Evolutionary conservation across 1,284 basidiomycete species (phyloP), one percentile per base, ranked within the genome.

Genomic region (Microbotryum intermedium): DNA sequence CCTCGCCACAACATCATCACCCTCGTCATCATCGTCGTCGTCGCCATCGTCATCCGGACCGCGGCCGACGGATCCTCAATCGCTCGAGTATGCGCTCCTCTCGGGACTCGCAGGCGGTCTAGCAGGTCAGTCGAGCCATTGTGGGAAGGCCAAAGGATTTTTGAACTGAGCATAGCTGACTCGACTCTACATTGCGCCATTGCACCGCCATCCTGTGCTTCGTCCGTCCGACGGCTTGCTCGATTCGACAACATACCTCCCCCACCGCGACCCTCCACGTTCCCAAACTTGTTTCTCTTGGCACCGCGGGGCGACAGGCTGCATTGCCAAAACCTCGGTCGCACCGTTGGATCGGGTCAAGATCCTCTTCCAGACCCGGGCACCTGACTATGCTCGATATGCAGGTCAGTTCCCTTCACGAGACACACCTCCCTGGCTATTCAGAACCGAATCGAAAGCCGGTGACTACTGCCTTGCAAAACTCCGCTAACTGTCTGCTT

Each of bases 311-410:
- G 10, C 28, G 1, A 7, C 56, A 68, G 66, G 69, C 44, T 69
- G 69, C 58, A 55, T 71, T 34, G 70, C 67, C 47, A 99, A 98
- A 77, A 94, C 95, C 9, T 87, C 88, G 23, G 92, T 99, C 58
- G 95, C 95, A 25, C 95, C 95, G 1, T 81, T 99, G 29, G 95
- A 99, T 74, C 82, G 95, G 70, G 93, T 99, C 72, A 99, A 99
- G 79, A 99, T 99, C 70, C 83, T 99, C 56, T 97, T 98, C 74
- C 95, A 99, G 75, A 91, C 95, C 0, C 90, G 90, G 10, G 95
- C 95, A 74, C 88, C 90, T 2, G 93, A 97, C 65, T 99, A 90
- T 72, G 82, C 83, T 72, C 88, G 93, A 76, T 98, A 94, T 78
- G 84, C 91, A 64, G 93, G 92, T 87, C 23, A 59, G 74, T 67